Base-by-base conservation (phyloP, 257 asterid genomes). In the Anisodus acutangulus region DNA sequence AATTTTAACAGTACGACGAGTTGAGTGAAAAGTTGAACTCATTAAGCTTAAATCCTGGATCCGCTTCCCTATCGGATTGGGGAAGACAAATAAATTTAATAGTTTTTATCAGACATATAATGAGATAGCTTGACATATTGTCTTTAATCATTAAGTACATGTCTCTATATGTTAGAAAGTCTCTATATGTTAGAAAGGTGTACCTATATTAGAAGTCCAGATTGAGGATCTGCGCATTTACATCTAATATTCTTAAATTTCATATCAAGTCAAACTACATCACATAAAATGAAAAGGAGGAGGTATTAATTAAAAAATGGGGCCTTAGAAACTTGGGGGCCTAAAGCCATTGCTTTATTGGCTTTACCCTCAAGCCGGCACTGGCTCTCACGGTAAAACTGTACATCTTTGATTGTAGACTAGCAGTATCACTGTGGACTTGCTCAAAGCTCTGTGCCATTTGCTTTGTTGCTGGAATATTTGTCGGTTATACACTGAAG, bases 401-500 rank as follows among this genome's bases (percentile, higher is more conserved):
- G 72, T 64, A 55, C 81, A 66, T 88, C 51, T 87, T 80, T 78
- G 37, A 39, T 51, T 91, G 92, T 94, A 94, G 99, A 67, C 89
- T 86, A 47, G 80, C 82, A 58, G 89, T 95, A 47, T 88, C 98
- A 7, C 84, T 90, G 37, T 88, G 91, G 97, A 90, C 94, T 64
- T 93, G 97, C 90, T 90, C 99, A 70, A 94, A 95, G 94, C 91
- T 95, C 47, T 90, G 98, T 84, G 92, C 93, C 54, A 22, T 89
- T 66, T 94, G 86, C 91, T 95, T 95, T 87, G 89, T 95, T 88
- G 97, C 95, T 84, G 99, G 99, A 85, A 79, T 92, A 58, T 12
- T 94, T 79, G 91, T 86, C 51, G 99, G 98, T 76, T 95, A 91
- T 89, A 92, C 97, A 5, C 89, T 95, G 91, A 95, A 95, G 90